These are phyloP conservation scores for Parietaria judaica DNA, from an alignment of 306 rosid species.

Conservation along the genomic window DNA sequence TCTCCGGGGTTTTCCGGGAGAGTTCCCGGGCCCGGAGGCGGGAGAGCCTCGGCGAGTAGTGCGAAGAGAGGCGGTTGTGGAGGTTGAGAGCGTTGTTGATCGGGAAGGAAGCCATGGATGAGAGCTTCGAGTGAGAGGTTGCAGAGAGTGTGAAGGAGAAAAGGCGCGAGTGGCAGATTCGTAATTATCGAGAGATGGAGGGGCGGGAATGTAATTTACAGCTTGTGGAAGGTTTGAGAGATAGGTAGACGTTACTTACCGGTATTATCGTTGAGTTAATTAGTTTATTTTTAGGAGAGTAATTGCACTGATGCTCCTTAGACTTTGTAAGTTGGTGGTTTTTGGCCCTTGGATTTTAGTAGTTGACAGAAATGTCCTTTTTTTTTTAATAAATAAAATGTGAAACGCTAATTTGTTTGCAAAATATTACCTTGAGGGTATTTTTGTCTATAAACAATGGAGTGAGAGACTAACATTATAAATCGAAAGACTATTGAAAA, in stretches of 20 bases:
- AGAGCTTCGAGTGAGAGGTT: background rate
- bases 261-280: background rate
- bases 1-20: slow-evolving; percentile 29
- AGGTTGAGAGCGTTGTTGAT: slow-evolving; percentile 32
- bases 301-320: background rate
- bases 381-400: too few relatives aligned
- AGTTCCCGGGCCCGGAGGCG: slow-evolving; percentile 2
- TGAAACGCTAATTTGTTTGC: too few relatives aligned
- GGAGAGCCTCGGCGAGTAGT: slow-evolving; percentile 15
- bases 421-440: too few relatives aligned
- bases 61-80: slow-evolving; percentile 27
- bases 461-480: too few relatives aligned
- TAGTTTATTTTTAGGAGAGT: too few relatives aligned
- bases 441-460: too few relatives aligned
- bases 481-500: too few relatives aligned
- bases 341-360: too few relatives aligned
- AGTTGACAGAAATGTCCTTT: too few relatives aligned
- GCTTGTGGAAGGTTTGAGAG: slow-evolving; percentile 8
- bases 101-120: slow-evolving; percentile 49
- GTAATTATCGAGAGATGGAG: slow-evolving; percentile 20
- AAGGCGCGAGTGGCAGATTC: slow-evolving; percentile 21
- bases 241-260: background rate
- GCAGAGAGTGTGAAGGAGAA: background rate
- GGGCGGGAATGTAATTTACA: background rate
- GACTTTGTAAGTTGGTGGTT: too few relatives aligned